A percentile compares a stretch with the other conserved stretches of the same genome.
phyloP scores from a whole-genome alignment of 441 rosid genomes.

The Isatis lusitanica region DNA sequence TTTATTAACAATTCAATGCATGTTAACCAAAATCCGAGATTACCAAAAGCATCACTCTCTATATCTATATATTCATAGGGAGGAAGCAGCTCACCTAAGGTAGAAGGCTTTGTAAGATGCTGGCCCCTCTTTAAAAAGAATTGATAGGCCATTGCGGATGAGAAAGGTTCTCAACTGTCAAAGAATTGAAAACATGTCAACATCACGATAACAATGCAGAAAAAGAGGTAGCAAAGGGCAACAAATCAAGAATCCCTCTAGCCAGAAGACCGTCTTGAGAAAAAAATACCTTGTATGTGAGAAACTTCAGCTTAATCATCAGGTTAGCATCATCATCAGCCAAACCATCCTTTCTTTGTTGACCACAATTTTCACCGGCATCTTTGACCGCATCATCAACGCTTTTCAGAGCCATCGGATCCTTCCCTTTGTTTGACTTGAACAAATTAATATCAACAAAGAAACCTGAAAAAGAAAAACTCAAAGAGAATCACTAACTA shows the following conservation, averaged over 20 bases:
- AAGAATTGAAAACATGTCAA: slow-evolving; percentile 17
- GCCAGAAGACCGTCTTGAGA: neutral
- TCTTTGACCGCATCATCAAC: slow-evolving; percentile 38
- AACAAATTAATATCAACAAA: slow-evolving; percentile 87
- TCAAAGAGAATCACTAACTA: slow-evolving; percentile 26
- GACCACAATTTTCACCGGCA: slow-evolving; percentile 44
- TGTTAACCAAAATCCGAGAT: neutral
- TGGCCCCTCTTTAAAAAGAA: slow-evolving; percentile 89
- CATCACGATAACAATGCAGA: slow-evolving; percentile 9
- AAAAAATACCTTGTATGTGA: slow-evolving; percentile 84
- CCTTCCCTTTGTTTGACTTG: slow-evolving; percentile 71
- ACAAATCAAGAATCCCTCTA: neutral
- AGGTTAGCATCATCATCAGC: slow-evolving; percentile 91
- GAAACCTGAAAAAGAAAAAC: slow-evolving; percentile 59
- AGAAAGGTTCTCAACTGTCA: slow-evolving; percentile 88
- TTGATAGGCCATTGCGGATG: slow-evolving; percentile 91
- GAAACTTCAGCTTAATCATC: slow-evolving; percentile 94
- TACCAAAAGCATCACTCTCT: slow-evolving; percentile 10
- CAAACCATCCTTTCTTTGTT: slow-evolving; percentile 49
- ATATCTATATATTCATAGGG: neutral
- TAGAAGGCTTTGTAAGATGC: slow-evolving; percentile 81
- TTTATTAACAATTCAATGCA: slow-evolving; percentile 8
- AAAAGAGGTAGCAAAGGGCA: neutral
- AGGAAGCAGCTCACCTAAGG: slow-evolving; percentile 51
- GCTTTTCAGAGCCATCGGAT: slow-evolving; percentile 51